Conservation (phyloP, 2,329 filamentous ascomycete genomes). For the Alternaria ventricosa region DNA sequence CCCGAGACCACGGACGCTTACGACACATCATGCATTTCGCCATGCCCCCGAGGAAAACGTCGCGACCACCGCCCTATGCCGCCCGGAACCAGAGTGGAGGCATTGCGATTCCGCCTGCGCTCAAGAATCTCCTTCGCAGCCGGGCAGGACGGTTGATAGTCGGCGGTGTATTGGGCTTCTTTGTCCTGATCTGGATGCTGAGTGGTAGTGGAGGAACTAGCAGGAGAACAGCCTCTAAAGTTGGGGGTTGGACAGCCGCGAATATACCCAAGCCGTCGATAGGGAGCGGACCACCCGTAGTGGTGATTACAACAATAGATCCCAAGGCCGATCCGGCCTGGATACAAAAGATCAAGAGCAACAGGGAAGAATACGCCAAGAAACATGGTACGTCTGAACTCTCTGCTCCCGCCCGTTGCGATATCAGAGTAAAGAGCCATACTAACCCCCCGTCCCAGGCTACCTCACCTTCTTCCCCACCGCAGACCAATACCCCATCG, state of each 20-base stretch:
- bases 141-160: conserved; percentile 66
- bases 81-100: conserved; percentile 59
- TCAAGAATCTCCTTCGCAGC: conserved; percentile 57
- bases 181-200: conserved; percentile 53
- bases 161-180: conserved; percentile 62
- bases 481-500: conserved; percentile 75
- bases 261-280: conserved; percentile 44
- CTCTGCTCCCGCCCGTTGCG: not conserved
- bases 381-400: conserved; percentile 70
- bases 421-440: not conserved
- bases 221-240: conserved; percentile 13
- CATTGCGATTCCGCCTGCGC: conserved; percentile 51
- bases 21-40: conserved; percentile 76
- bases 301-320: conserved; percentile 87
- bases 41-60: conserved; percentile 83
- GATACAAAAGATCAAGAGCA: conserved; percentile 76
- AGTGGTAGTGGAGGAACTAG: conserved; percentile 33
- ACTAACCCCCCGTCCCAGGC: conserved; percentile 59
- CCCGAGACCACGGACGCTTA: conserved; percentile 23
- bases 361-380: conserved; percentile 82
- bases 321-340: conserved; percentile 70
- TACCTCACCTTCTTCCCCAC: conserved; percentile 86
- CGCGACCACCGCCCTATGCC: conserved; percentile 74
- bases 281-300: conserved; percentile 61
- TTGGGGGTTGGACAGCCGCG: conserved; percentile 15